Percentiles rank a stretch among this genome's conserved stretches.
Conservation (phyloP, 495 filamentous ascomycete genomes). For the Penicillium crystallinum region DNA sequence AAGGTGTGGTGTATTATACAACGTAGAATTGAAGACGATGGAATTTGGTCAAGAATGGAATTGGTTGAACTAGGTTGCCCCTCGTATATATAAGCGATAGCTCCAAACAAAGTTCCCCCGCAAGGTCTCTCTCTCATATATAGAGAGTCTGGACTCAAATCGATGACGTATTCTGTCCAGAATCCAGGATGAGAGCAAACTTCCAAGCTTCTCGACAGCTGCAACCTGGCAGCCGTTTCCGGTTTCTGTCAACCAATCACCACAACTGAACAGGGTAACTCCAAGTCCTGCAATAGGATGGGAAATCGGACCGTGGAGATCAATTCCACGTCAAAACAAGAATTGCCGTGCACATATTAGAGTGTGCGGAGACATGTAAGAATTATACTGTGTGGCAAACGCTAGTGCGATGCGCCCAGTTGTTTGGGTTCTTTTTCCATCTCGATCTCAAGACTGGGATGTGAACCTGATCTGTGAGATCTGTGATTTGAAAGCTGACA, state of each 20-base stretch:
- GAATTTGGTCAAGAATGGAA: background rate
- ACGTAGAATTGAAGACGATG: background rate
- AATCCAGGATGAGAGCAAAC: conserved; percentile 1
- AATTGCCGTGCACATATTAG: background rate
- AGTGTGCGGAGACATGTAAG: background rate
- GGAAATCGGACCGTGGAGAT: background rate
- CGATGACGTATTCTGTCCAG: background rate
- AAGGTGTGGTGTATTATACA: background rate
- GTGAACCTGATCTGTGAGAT: too few relatives aligned
- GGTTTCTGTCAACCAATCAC: background rate
- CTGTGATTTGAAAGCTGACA: background rate
- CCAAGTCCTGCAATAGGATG: background rate
- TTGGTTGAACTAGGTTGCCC: background rate
- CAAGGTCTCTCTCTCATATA: background rate
- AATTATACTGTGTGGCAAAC: background rate
- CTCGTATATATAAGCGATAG: background rate
- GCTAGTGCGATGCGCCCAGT: background rate
- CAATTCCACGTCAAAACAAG: background rate
- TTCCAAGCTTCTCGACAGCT: background rate
- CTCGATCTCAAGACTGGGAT: background rate
- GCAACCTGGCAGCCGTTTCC: conserved; percentile 7
- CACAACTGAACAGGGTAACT: background rate
- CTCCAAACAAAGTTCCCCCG: background rate
- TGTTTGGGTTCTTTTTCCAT: too few relatives aligned
- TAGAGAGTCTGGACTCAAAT: conserved; percentile 1